Percentiles rank a stretch among this genome's conserved stretches.
Evolutionary conservation across 164 flowering plant species (phyloP).

Genomic region (Euptelea pleiosperma): DNA sequence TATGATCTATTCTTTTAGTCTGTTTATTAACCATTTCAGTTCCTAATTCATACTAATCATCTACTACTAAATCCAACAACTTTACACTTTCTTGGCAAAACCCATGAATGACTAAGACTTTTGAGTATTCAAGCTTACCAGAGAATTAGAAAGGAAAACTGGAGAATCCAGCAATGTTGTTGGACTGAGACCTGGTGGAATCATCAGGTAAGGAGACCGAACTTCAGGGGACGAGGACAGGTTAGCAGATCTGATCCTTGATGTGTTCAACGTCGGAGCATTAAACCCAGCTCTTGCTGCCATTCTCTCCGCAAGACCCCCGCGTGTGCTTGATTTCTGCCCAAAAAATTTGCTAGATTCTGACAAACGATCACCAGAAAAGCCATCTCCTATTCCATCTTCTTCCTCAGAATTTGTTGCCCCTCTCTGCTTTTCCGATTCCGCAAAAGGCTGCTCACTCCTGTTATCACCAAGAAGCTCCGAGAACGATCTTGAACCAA

Average conservation of each 20-base stretch:
- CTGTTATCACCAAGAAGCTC: slow-evolving; percentile 26
- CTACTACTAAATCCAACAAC: too few species aligned
- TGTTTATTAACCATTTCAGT: too few species aligned
- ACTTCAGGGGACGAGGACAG: slow-evolving; percentile 35
- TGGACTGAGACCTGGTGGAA: slow-evolving; percentile 87
- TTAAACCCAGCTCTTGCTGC: slow-evolving; percentile 90
- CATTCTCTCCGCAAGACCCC: slow-evolving; percentile 67
- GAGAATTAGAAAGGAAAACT: slow-evolving; percentile 75
- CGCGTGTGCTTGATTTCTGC: slow-evolving; percentile 36
- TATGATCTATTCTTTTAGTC: too few species aligned
- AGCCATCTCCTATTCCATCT: too few species aligned
- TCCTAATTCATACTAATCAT: too few species aligned
- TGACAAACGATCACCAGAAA: slow-evolving; percentile 20
- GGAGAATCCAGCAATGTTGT: slow-evolving; percentile 84
- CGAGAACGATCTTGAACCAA: slow-evolving; percentile 27
- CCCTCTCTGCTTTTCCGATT: slow-evolving; percentile 19
- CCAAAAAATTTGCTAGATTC: slow-evolving; percentile 25
- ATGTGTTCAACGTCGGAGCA: slow-evolving; percentile 69
- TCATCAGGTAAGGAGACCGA: slow-evolving; percentile 66
- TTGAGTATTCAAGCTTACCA: slow-evolving; percentile 42
- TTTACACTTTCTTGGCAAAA: not conserved
- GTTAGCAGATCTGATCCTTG: slow-evolving; percentile 51
- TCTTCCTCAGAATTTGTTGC: slow-evolving; percentile 18
- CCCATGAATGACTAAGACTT: not conserved
- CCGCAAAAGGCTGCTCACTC: slow-evolving; percentile 18